Base-by-base conservation (phyloP, 495 filamentous ascomycete species). In the Filosporella fistucella region DNA sequence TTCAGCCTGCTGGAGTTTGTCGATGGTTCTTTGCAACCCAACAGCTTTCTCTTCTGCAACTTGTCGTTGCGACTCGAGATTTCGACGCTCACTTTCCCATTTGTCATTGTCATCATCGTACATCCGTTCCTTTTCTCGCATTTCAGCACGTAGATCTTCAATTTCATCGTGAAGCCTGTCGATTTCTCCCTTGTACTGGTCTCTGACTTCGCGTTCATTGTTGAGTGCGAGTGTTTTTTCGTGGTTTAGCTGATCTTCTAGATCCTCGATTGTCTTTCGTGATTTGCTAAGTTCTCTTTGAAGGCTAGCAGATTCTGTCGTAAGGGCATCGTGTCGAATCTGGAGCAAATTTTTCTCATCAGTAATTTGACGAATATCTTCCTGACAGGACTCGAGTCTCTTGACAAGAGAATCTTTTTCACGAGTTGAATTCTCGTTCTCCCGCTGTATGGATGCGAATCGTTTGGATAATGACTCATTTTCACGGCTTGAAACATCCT, bases 311-410 rank as follows among this genome's bases (percentile, higher is more conserved):
- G 83, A 86, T 64, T 89, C 86, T 26, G 73, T 69, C 1, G 82
- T 82, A 39, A 89, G 64, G 23, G 84, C 77, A 49, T 82, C 75
- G 55, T 89, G 83, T 4, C 84, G 82, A 23, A 74, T 76, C 40
- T 85, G 81, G 13, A 89, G 67, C 13, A 88, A 70, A 30, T 82
- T 76, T 55, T 86, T 89, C 58, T 89, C 85, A 22, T 89, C 84
- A 56, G 28, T 54, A 56, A 41, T 78, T 22, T 56, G 45, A 4
- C 49, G 48, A 13, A 53, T 60, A 16, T 87, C 81, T 42, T 72
- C 68, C 21, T 74, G 63, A 2, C 69, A 61, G 35, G 76, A 63
- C 26, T 84, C 67, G 5, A 86, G 55, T 47, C 74, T 68, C 11
- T 61, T 61, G 16, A 68, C 66, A 5, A 78, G 51, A 28, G 64